Conservation (phyloP, 1,284 basidiomycete genomes). For the Melanopsichium pennsylvanicum region DNA sequence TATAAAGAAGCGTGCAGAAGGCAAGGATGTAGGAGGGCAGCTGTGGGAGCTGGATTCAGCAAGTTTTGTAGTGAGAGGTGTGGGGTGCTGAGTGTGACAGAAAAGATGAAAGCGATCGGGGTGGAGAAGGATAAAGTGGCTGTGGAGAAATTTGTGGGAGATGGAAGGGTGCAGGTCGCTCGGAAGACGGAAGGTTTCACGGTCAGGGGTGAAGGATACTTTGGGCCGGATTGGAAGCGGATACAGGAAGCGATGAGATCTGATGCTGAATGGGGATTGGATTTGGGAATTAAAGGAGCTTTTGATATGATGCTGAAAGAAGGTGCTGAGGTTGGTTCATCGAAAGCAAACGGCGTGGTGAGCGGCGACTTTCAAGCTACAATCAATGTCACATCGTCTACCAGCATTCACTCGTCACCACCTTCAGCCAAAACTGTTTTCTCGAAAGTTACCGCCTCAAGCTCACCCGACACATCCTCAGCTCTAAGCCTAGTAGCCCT, state of each 20-base stretch:
- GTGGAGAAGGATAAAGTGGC: constrained; percentile 11
- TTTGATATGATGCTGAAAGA: constrained; percentile 4
- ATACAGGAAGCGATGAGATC: neutral
- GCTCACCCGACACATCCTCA: constrained; percentile 2
- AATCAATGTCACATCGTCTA: neutral
- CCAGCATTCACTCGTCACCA: neutral
- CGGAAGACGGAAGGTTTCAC: constrained; percentile 17
- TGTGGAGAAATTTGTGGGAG: neutral
- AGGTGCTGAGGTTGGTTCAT: neutral
- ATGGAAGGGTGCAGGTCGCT: constrained; percentile 15
- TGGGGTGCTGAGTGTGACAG: constrained; percentile 36
- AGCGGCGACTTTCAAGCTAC: neutral
- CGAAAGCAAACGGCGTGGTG: neutral
- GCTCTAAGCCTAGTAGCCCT: constrained; percentile 9
- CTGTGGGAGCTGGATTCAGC: constrained; percentile 47
- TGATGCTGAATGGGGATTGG: constrained; percentile 1
- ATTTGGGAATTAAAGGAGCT: too few relatives aligned
- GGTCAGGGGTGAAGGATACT: neutral
- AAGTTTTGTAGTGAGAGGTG: constrained; percentile 57
- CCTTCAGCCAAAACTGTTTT: too few relatives aligned
- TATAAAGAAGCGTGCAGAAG: constrained; percentile 46
- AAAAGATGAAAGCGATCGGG: constrained; percentile 15
- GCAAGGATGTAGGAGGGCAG: constrained; percentile 37
- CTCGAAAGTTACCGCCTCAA: too few relatives aligned
- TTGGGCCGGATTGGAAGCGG: neutral